phyloP scores from a whole-genome alignment of 2,329 filamentous ascomycete species.

The Emmonsia crescens region DNA sequence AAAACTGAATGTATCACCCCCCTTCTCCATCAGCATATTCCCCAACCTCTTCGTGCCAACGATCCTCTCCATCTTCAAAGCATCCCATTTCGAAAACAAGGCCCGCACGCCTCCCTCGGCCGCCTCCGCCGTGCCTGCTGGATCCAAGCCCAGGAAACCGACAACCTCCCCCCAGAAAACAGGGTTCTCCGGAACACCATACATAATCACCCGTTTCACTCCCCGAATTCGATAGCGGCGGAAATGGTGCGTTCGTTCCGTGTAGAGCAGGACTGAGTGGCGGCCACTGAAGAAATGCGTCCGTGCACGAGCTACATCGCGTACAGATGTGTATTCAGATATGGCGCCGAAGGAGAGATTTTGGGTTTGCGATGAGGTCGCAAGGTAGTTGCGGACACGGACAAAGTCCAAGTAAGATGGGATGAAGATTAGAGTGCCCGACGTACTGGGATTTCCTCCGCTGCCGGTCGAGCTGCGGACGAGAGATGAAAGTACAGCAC shows the following conservation, averaged over 20 bases:
- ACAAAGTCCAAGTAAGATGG: constrained; percentile 94
- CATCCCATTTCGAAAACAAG: constrained; percentile 82
- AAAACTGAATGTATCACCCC: constrained; percentile 89
- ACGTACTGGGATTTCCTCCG: constrained; percentile 41
- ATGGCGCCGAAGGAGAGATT: constrained; percentile 67
- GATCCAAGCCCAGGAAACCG: constrained; percentile 32
- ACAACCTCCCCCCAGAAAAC: constrained; percentile 36
- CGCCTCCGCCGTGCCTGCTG: constrained; percentile 48
- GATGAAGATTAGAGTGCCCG: constrained; percentile 76
- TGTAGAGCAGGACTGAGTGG: constrained; percentile 77
- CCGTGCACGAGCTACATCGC: constrained; percentile 70
- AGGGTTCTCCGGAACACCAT: constrained; percentile 81
- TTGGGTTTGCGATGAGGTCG: constrained; percentile 50
- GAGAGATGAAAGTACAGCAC: constrained; percentile 65
- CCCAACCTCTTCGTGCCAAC: constrained; percentile 71
- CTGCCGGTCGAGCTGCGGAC: constrained; percentile 44
- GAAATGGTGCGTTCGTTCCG: constrained; percentile 94
- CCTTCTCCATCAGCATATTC: constrained; percentile 71
- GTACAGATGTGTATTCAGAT: constrained; percentile 73
- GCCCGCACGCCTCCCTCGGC: constrained; percentile 45
- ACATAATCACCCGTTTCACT: constrained; percentile 76
- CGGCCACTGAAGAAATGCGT: constrained; percentile 79
- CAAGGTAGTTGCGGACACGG: constrained; percentile 82
- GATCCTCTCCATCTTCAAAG: constrained; percentile 75
- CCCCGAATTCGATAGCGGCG: constrained; percentile 74